phyloP scores from a whole-genome alignment of 2,329 filamentous ascomycete species.

The Chalara sp. region DNA sequence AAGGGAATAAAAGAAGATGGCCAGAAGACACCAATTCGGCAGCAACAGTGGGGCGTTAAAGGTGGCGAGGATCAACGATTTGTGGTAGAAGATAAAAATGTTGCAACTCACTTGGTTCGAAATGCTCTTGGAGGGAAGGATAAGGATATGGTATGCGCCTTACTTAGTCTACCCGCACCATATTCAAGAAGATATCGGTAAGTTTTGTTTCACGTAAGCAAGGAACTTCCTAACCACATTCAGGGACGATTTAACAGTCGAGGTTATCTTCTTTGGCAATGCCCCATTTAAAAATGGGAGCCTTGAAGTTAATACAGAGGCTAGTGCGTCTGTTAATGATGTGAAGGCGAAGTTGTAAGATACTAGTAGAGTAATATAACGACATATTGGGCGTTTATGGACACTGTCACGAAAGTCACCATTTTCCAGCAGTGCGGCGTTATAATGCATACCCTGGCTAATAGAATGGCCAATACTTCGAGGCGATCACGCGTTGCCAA shows the following conservation, averaged over 20 bases:
- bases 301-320: slow-evolving; percentile 79
- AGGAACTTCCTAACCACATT: neutral
- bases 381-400: too few relatives aligned
- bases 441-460: too few relatives aligned
- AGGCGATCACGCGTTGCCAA: too few relatives aligned
- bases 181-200: slow-evolving; percentile 89
- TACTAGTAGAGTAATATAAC: too few relatives aligned
- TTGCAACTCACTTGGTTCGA: slow-evolving; percentile 87
- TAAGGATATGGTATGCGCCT: slow-evolving; percentile 84
- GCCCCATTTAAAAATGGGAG: slow-evolving; percentile 64
- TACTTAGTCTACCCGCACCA: slow-evolving; percentile 85
- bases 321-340: slow-evolving; percentile 51
- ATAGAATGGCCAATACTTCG: too few relatives aligned
- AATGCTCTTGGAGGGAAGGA: slow-evolving; percentile 94
- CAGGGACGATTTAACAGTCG: slow-evolving; percentile 91
- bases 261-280: slow-evolving; percentile 97
- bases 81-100: slow-evolving; percentile 90
- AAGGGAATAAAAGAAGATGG: slow-evolving; percentile 46
- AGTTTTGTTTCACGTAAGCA: slow-evolving; percentile 20
- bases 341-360: slow-evolving; percentile 25
- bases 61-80: slow-evolving; percentile 73
- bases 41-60: slow-evolving; percentile 84
- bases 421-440: too few relatives aligned
- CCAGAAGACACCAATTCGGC: slow-evolving; percentile 79
- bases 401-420: too few relatives aligned